Evolutionary conservation across 768 basidiomycete genomes (phyloP).

Genomic region (Daedaleopsis nitida): DNA sequence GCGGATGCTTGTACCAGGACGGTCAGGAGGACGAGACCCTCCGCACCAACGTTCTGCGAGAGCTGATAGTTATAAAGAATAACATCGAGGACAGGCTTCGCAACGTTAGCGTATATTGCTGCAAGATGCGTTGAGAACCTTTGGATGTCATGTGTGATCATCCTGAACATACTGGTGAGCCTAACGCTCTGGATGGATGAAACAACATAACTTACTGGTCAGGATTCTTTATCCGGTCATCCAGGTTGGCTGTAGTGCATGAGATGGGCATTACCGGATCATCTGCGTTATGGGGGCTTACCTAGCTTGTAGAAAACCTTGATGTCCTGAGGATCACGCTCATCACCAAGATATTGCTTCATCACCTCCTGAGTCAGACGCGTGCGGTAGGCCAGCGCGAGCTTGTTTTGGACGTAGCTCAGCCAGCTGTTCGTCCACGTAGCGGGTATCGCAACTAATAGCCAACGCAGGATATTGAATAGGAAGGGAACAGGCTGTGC

Average conservation of each 20-base stretch:
- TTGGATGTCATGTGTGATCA: constrained; percentile 96
- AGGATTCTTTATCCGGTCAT: constrained; percentile 94
- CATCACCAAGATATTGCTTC: constrained; percentile 80
- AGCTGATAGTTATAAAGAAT: constrained; percentile 96
- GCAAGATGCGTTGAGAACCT: constrained; percentile 89
- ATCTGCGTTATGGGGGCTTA: constrained; percentile 33
- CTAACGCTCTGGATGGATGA: background rate
- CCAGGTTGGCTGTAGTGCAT: constrained; percentile 71
- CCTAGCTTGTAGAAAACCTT: constrained; percentile 95
- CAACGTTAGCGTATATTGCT: constrained; percentile 91
- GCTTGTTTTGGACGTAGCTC: constrained; percentile 90
- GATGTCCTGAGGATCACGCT: constrained; percentile 61
- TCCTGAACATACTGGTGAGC: constrained; percentile 46
- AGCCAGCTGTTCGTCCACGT: constrained; percentile 94
- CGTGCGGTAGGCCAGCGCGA: constrained; percentile 86
- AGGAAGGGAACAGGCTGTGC: constrained; percentile 80
- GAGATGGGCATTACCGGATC: background rate
- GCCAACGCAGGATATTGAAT: constrained; percentile 85
- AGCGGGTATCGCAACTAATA: constrained; percentile 89
- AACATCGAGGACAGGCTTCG: constrained; percentile 90
- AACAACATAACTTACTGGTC: constrained; percentile 66
- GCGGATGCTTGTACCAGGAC: constrained; percentile 84
- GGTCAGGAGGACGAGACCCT: constrained; percentile 83
- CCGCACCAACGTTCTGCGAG: constrained; percentile 91
- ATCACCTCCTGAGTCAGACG: constrained; percentile 84